Evolutionary conservation across 73 alveolate genomes (phyloP).

Genomic region (Paramecium sonneborni): DNA sequence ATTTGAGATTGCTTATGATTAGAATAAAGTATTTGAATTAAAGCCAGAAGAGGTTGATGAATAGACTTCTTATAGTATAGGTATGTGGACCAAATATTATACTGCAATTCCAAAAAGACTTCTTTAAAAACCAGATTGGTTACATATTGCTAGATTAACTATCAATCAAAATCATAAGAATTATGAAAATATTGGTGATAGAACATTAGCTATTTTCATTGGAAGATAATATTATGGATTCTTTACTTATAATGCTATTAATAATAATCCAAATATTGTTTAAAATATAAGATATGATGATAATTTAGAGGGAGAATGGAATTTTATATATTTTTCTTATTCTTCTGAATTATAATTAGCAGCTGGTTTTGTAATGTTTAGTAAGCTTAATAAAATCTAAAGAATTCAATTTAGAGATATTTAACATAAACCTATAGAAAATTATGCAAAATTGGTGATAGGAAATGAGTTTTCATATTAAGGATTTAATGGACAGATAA

Average conservation of each 20-base stretch:
- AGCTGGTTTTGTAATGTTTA: slow-evolving; percentile 16
- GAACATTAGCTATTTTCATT: background rate
- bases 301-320: slow-evolving; percentile 44
- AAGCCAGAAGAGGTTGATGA: background rate
- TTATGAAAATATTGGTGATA: slow-evolving; percentile 2
- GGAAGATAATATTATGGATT: background rate
- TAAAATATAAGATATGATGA: background rate
- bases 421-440: background rate
- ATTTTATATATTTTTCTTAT: slow-evolving; percentile 9
- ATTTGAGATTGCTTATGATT: slow-evolving; percentile 27
- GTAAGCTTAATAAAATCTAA: background rate
- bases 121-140: slow-evolving; percentile 6
- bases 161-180: background rate
- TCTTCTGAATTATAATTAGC: background rate
- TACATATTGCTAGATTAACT: slow-evolving; percentile 15
- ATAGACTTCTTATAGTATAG: background rate
- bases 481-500: slow-evolving; percentile 12
- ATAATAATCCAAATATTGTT: background rate
- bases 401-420: background rate
- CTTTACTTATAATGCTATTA: background rate
- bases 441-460: background rate
- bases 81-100: slow-evolving; percentile 1
- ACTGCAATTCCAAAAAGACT: slow-evolving; percentile 35
- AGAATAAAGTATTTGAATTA: background rate
- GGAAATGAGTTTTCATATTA: background rate